These are phyloP conservation scores for Atractiella rhizophila DNA, from an alignment of 768 basidiomycete species.

Conservation along the genomic window DNA sequence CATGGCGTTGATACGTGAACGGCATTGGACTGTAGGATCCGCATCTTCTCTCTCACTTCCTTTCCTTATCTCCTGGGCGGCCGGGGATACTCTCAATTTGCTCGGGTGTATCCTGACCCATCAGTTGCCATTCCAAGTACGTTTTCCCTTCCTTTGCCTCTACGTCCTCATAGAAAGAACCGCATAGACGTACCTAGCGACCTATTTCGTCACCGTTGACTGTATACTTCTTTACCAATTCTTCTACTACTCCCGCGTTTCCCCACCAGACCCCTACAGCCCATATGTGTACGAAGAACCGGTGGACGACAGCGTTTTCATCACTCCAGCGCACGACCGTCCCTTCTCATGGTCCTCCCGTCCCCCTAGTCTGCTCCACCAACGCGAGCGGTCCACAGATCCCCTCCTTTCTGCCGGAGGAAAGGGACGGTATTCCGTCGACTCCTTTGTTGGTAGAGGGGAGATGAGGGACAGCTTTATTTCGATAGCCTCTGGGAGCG, in stretches of 20 bases:
- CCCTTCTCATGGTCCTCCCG: too few relatives aligned
- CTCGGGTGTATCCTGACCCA: constrained; percentile 55
- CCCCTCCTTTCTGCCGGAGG: too few relatives aligned
- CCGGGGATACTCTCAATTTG: constrained; percentile 80
- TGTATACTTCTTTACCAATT: constrained; percentile 49
- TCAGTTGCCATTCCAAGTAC: constrained; percentile 82
- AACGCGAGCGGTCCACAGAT: too few relatives aligned
- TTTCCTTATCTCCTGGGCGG: constrained; percentile 65
- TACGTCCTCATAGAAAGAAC: constrained; percentile 2
- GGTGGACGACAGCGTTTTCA: too few relatives aligned
- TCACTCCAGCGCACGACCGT: too few relatives aligned
- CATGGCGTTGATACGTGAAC: not conserved
- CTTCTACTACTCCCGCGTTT: constrained; percentile 27
- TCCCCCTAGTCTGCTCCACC: too few relatives aligned
- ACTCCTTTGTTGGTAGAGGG: too few relatives aligned
- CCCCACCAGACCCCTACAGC: constrained; percentile 5
- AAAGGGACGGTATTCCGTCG: too few relatives aligned
- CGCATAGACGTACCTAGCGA: constrained; percentile 57
- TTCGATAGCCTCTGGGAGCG: too few relatives aligned
- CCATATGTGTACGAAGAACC: too few relatives aligned
- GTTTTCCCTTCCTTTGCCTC: constrained; percentile 13
- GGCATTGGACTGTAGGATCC: not conserved
- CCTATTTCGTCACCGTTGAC: constrained; percentile 73
- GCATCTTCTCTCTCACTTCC: constrained; percentile 78
- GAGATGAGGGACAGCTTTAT: too few relatives aligned